Evolutionary conservation across 2,329 filamentous ascomycete genomes (phyloP).

Genomic region (Colletotrichum liaoningense): DNA sequence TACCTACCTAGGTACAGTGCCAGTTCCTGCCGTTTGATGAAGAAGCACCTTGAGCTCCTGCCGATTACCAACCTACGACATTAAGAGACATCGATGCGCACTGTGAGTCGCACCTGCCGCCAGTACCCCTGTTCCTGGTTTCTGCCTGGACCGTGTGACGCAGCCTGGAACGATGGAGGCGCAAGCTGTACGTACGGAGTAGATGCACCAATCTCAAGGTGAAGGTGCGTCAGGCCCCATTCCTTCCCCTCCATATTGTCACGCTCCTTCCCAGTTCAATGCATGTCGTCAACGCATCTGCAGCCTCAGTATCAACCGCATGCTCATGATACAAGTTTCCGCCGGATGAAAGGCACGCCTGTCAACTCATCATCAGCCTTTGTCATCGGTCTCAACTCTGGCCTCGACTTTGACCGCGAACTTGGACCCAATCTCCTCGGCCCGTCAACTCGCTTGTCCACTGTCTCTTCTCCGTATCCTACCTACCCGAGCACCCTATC

Average conservation of each 20-base stretch:
- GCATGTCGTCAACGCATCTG: neutral
- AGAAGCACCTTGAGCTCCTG: neutral
- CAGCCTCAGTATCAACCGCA: neutral
- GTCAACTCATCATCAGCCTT: neutral
- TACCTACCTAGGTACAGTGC: neutral
- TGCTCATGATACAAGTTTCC: too few species aligned
- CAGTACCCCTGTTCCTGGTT: neutral
- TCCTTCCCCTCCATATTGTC: neutral
- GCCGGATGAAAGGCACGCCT: slow-evolving; percentile 1
- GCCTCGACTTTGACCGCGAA: neutral
- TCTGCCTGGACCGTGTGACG: slow-evolving; percentile 18
- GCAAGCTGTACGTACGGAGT: slow-evolving; percentile 5
- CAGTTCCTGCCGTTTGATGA: neutral
- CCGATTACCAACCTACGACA: neutral
- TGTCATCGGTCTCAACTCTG: neutral
- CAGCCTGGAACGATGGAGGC: slow-evolving; percentile 32
- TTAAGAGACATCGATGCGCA: neutral
- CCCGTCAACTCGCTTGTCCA: neutral
- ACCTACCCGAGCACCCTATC: neutral
- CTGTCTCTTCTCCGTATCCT: neutral
- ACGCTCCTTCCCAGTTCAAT: neutral
- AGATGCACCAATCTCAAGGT: slow-evolving; percentile 1
- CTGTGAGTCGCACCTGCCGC: neutral
- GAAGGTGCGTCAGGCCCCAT: neutral
- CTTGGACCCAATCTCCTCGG: neutral